Evolutionary conservation across 2,329 filamentous ascomycete species (phyloP), one percentile per base, ranked within the genome.

Genomic region (Thielaviopsis euricoi): DNA sequence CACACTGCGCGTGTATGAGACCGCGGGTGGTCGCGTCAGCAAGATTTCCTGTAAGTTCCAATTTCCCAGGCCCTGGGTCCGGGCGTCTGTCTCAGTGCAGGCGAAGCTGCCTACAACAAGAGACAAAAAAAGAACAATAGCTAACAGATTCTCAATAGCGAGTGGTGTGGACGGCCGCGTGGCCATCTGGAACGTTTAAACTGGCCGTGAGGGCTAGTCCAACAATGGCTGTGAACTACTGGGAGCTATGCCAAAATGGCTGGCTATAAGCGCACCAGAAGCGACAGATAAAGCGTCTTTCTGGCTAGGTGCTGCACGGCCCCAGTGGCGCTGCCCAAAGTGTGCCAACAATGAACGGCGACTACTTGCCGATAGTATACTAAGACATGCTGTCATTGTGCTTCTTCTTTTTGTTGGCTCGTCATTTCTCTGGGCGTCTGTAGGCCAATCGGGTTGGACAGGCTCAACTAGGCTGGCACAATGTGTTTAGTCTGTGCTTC

Each of bases 11-110:
- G 77, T 81, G 21, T 96, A 85, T 68, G 81, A 89, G 65, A 79
- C 79, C 58, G 75, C 76, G 49, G 82, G 79, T 33, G 80, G 78
- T 52, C 72, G 71, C 50, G 82, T 95, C 10, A 79, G 73, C 61
- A 89, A 90, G 71, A 91, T 97, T 65, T 95, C 86, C 73, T 93
- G 87, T 89, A 80, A 82, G 86, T 80, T 64, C 51, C 52, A n/a
- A 40, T 60, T 64, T 65, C 49, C 22, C 21, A 54, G 61, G 49
- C 7, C 26, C 19, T 59, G 62, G n/a, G 60, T 66, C 56, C 49
- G 26, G 48, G 10, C 55, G 25, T 49, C 43, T 43, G 37, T 43
- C 17, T 43, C 37, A 43, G 5, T 15, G 15, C 37, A 48, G 60
- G 23, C 59, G 56, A 53, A 50, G 59, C 67, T 46, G 6, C 26